Evolutionary conservation across 495 filamentous ascomycete species (phyloP).

Genomic region (Penicillium longicatenatum): DNA sequence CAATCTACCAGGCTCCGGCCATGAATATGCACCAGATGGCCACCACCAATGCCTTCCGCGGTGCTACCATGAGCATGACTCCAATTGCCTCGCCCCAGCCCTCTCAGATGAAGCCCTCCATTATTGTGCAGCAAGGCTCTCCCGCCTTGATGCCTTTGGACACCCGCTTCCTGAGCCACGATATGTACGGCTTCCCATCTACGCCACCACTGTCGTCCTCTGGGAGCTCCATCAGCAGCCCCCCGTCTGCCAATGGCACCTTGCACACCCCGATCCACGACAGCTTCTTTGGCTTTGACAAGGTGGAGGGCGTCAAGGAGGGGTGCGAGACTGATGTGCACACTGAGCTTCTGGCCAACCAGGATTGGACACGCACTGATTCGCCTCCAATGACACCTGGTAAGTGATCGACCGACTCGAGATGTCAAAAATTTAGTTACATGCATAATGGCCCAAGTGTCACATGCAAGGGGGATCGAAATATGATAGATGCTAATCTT

Average conservation of each 20-base stretch:
- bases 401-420: conserved; percentile 53
- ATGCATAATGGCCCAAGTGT: conserved; percentile 5
- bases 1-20: conserved; percentile 38
- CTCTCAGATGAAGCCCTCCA: conserved; percentile 72
- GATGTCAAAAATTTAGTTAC: conserved; percentile 15
- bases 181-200: conserved; percentile 76
- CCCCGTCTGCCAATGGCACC: conserved; percentile 72
- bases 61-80: conserved; percentile 59
- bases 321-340: conserved; percentile 74
- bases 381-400: conserved; percentile 93
- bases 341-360: conserved; percentile 72
- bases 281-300: conserved; percentile 72
- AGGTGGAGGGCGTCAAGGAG: conserved; percentile 79
- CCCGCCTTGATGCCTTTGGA: conserved; percentile 75
- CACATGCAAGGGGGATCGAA: conserved; percentile 21
- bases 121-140: conserved; percentile 69
- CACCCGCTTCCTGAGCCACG: conserved; percentile 68
- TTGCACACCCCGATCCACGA: conserved; percentile 82
- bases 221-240: conserved; percentile 83
- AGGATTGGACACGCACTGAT: conserved; percentile 72
- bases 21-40: conserved; percentile 76
- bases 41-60: conserved; percentile 60
- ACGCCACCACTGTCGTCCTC: conserved; percentile 88
- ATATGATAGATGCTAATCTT: conserved; percentile 24
- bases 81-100: conserved; percentile 79